Conservation (phyloP, 2,329 filamentous ascomycete genomes). For the Juglanconis juglandina region DNA sequence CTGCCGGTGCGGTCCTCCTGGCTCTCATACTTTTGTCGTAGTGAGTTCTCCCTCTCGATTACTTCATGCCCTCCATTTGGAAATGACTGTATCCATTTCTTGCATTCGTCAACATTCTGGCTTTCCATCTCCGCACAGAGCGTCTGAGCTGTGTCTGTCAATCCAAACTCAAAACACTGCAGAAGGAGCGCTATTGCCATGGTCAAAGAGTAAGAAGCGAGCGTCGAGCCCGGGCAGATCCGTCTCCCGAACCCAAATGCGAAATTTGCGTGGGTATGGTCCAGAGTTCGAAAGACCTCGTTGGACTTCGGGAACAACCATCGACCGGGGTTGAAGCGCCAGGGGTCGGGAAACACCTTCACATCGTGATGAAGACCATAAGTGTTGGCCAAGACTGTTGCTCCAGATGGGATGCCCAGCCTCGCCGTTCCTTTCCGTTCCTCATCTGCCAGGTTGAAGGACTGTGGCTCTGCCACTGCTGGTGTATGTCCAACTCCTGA, state of each 20-base stretch:
- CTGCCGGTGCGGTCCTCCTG: conserved; percentile 2
- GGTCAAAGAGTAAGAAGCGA: conserved; percentile 11
- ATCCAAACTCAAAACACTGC: conserved; percentile 11
- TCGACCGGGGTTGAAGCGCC: conserved; percentile 12
- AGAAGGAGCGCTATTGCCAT: conserved; percentile 12
- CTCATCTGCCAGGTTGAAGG: neutral
- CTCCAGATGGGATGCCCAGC: conserved; percentile 1
- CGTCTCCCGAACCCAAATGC: conserved; percentile 14
- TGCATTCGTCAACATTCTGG: conserved; percentile 5
- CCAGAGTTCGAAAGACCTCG: neutral
- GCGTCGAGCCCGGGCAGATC: conserved; percentile 9
- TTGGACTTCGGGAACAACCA: neutral
- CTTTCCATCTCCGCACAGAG: neutral
- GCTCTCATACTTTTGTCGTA: neutral
- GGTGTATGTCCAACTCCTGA: conserved; percentile 15
- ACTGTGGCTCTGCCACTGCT: neutral
- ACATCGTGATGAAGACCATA: conserved; percentile 15
- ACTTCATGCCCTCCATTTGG: neutral
- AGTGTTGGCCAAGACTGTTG: conserved; percentile 10
- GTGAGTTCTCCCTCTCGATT: neutral
- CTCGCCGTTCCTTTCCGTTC: neutral
- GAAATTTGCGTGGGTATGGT: conserved; percentile 10
- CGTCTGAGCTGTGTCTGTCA: neutral
- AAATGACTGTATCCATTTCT: neutral
- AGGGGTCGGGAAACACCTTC: conserved; percentile 5